Base-by-base conservation (phyloP, 306 rosid species). In the Leucaena leucocephala region DNA sequence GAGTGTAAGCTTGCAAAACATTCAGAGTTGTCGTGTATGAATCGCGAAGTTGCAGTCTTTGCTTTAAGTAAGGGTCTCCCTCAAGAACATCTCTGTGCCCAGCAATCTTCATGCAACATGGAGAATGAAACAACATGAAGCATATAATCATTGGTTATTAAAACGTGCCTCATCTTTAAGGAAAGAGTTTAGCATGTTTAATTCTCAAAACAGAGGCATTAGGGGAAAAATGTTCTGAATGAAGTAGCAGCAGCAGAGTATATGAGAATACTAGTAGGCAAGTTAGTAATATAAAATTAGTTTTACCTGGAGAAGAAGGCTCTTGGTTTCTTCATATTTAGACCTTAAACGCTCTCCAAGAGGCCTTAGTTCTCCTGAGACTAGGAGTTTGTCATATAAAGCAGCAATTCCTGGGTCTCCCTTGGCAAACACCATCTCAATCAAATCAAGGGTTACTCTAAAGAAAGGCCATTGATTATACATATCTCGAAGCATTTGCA, bases 21-120 rank as follows among this genome's bases (percentile, higher is more conserved):
- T 94, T 94, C 14, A 94, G 98, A 6, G 98, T 87, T 3, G 98
- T 92, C 50, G 84, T 92, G 19, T 49, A 49, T 19, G 55, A 49
- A 49, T 49, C 55, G 13, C 98, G 97, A 49, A 95, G 95, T 2
- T 93, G 81, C 36, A 95, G 97, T 80, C 98, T 90, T 89, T 95
- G 98, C 84, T 90, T 91, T 78, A 95, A 59, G 83, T 95, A 95
- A 6, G 98, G 98, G 72, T 95, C 96, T 63, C 97, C 98, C 83
- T 95, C 98, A 49, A 95, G 95, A 80, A 89, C 78, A 77, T 90
- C 96, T 59, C 42, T 92, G 86, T 95, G 98, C 38, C 93, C 89
- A 69, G 97, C 98, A 82, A 92, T 89, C 98, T 94, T 76, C 77
- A 80, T 49, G 45, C 74, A 76, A 48, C 27, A 22, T 77, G 6